Conservation (phyloP, 306 rosid species). For the Casuarina equisetifolia region DNA sequence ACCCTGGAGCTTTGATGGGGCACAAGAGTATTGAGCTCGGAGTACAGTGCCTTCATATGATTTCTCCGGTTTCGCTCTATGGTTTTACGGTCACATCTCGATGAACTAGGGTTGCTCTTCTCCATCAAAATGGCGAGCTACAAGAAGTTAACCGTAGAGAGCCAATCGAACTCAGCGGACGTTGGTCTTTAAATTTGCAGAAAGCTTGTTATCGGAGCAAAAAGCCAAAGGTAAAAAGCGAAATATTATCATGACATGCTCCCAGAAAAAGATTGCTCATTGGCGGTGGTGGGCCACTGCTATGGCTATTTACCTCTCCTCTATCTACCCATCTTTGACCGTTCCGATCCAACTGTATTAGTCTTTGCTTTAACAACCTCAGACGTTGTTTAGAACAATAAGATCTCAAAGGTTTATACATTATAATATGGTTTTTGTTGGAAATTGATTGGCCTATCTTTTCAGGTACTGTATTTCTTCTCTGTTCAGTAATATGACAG, state of each 20-base stretch:
- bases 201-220: constrained; percentile 19
- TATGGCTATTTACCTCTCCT: not conserved
- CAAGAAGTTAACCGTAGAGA: not conserved
- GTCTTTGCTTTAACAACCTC: constrained; percentile 21
- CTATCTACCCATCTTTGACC: constrained; percentile 19
- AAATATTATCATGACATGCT: constrained; percentile 21
- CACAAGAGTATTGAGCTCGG: constrained; percentile 55
- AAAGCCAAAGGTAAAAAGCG: constrained; percentile 22
- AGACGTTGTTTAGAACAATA: too few relatives aligned
- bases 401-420: too few relatives aligned
- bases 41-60: constrained; percentile 64
- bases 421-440: not conserved
- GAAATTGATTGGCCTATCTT: not conserved
- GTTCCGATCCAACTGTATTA: constrained; percentile 4
- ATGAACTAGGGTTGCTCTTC: constrained; percentile 48
- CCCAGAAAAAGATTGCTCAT: constrained; percentile 25
- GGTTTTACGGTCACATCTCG: constrained; percentile 62
- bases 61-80: constrained; percentile 63
- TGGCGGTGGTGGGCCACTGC: constrained; percentile 26
- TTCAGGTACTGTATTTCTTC: not conserved
- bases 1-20: constrained; percentile 58
- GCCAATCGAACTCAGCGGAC: not conserved
- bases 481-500: not conserved
- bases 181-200: not conserved
- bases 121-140: constrained; percentile 34